phyloP scores from a whole-genome alignment of 495 filamentous ascomycete species.

The Penicillium paxilli region DNA sequence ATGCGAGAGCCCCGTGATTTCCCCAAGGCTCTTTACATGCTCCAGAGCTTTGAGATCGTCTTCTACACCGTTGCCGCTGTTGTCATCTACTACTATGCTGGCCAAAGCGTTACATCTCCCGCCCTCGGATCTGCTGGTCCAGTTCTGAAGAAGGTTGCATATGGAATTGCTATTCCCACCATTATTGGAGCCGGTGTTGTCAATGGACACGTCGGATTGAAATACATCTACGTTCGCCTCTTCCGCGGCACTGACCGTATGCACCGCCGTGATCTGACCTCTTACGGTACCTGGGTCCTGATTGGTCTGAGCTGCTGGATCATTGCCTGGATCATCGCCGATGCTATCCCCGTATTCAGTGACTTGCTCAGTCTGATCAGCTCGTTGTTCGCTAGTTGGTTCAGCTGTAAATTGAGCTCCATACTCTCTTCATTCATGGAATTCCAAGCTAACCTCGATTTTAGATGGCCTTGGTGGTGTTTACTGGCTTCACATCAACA shows the following conservation, averaged over 20 bases:
- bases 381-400: slow-evolving; percentile 37
- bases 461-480: slow-evolving; percentile 38
- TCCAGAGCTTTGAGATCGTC: slow-evolving; percentile 61
- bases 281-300: slow-evolving; percentile 52
- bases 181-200: slow-evolving; percentile 48
- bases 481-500: slow-evolving; percentile 47
- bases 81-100: slow-evolving; percentile 68
- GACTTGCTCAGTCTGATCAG: slow-evolving; percentile 56
- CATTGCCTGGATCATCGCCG: slow-evolving; percentile 70
- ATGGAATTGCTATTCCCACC: slow-evolving; percentile 76
- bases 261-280: slow-evolving; percentile 52
- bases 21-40: slow-evolving; percentile 59
- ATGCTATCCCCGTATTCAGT: slow-evolving; percentile 72
- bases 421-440: not conserved
- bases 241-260: slow-evolving; percentile 58
- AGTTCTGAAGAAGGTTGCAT: slow-evolving; percentile 65
- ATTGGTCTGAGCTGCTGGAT: slow-evolving; percentile 59
- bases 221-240: slow-evolving; percentile 65
- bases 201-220: slow-evolving; percentile 59
- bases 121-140: slow-evolving; percentile 67
- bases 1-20: slow-evolving; percentile 67
- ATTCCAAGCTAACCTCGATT: not conserved
- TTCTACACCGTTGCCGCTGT: slow-evolving; percentile 54
- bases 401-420: slow-evolving; percentile 22
- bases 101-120: slow-evolving; percentile 62